A percentile compares a stretch with the other conserved stretches of the same genome.
Conservation (phyloP, 1,139 yeast genomes). For the Starmera stellimalicola region DNA sequence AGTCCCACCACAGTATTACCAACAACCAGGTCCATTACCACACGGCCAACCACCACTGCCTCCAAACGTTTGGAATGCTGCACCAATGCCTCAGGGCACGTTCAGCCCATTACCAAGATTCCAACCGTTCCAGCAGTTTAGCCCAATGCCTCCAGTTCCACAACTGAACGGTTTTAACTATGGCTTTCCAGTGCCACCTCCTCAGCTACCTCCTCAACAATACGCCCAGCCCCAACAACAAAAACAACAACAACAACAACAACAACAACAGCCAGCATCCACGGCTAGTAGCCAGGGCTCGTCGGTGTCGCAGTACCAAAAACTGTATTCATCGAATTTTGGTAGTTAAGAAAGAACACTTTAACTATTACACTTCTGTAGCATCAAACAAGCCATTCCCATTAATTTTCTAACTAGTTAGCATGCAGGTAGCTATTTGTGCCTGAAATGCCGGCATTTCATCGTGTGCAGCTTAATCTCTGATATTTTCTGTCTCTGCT, state of each 20-base stretch:
- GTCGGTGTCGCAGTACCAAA: background rate
- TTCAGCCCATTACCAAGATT: background rate
- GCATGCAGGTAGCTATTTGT: too few relatives aligned
- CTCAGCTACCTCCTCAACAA: background rate
- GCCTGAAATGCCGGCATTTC: too few relatives aligned
- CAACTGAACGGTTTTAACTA: background rate
- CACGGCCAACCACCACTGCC: too few relatives aligned
- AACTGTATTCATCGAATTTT: background rate
- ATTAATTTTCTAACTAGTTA: too few relatives aligned
- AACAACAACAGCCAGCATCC: background rate
- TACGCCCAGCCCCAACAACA: too few relatives aligned
- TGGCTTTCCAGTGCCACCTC: background rate
- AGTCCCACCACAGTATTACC: too few relatives aligned
- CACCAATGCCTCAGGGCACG: too few relatives aligned
- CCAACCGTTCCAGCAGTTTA: background rate
- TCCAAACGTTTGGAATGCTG: background rate
- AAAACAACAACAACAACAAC: slow-evolving; percentile 2
- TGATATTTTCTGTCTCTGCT: slow-evolving; percentile 35
- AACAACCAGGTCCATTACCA: too few relatives aligned
- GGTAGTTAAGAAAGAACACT: slow-evolving; percentile 6
- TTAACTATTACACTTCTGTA: too few relatives aligned
- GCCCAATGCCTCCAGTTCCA: background rate
- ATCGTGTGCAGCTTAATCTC: slow-evolving; percentile 36
- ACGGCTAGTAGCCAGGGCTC: slow-evolving; percentile 2
- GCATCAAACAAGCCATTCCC: too few relatives aligned